Evolutionary conservation across 2,329 filamentous ascomycete species (phyloP).

Genomic region (Cladosporium velox): DNA sequence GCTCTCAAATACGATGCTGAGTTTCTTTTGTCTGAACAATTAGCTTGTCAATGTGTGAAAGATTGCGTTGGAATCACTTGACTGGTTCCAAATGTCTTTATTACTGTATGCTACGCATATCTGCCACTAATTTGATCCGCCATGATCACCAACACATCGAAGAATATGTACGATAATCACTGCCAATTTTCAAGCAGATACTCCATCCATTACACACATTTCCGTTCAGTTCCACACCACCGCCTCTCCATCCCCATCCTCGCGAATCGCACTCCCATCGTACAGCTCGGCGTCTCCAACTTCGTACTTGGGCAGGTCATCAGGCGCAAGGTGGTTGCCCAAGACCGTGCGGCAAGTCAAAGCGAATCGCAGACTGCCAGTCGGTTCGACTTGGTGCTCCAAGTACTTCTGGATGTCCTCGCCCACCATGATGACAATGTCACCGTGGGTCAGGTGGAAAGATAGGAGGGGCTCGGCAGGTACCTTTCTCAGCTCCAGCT

Average conservation of each 20-base stretch:
- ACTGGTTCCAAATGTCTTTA: not conserved
- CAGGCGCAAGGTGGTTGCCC: slow-evolving; percentile 44
- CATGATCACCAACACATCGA: not conserved
- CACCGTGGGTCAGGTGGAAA: slow-evolving; percentile 60
- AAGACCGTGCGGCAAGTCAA: slow-evolving; percentile 58
- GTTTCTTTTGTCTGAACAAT: slow-evolving; percentile 15
- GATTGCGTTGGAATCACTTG: not conserved
- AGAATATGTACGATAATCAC: not conserved
- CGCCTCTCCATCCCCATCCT: slow-evolving; percentile 10
- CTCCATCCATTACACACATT: not conserved
- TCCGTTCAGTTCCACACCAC: slow-evolving; percentile 6
- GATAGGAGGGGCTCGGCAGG: slow-evolving; percentile 42
- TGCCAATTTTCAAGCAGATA: not conserved
- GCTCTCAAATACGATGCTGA: slow-evolving; percentile 14
- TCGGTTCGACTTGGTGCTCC: slow-evolving; percentile 59
- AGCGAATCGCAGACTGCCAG: slow-evolving; percentile 57
- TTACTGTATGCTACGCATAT: not conserved
- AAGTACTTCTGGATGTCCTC: slow-evolving; percentile 59
- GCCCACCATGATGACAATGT: slow-evolving; percentile 66
- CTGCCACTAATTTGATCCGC: not conserved
- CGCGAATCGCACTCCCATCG: slow-evolving; percentile 34
- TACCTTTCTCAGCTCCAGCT: slow-evolving; percentile 40
- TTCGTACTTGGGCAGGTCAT: slow-evolving; percentile 43
- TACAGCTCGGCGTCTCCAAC: slow-evolving; percentile 42
- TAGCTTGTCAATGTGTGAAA: not conserved